A percentile compares a stretch with the other conserved stretches of the same genome.
Evolutionary conservation across 176 grass and related monocot species (phyloP).

Genomic region (Zizania latifolia): DNA sequence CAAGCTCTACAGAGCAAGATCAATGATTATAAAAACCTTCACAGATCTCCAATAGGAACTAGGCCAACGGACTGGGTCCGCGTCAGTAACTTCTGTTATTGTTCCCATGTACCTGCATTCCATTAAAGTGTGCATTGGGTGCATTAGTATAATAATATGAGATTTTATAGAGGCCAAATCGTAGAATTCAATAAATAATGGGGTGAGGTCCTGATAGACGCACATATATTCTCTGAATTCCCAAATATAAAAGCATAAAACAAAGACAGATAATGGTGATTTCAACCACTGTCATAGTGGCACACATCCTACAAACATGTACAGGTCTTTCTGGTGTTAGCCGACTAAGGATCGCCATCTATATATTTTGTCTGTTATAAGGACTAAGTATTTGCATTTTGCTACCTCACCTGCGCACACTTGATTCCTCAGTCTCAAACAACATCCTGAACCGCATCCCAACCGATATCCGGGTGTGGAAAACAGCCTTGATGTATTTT

Average conservation of each 20-base stretch:
- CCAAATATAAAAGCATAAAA: not conserved
- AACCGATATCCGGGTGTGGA: constrained; percentile 86
- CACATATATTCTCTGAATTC: not conserved
- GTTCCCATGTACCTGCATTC: constrained; percentile 88
- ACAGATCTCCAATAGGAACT: constrained; percentile 98
- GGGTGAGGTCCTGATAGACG: not conserved
- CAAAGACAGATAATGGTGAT: not conserved
- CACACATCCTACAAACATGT: not conserved
- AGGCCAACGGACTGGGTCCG: constrained; percentile 79
- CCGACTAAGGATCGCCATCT: not conserved
- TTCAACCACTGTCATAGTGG: not conserved
- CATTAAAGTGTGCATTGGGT: not conserved
- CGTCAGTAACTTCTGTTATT: constrained; percentile 88
- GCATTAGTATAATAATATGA: not conserved
- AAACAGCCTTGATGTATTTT: constrained; percentile 97
- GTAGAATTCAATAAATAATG: not conserved
- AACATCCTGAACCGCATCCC: constrained; percentile 98
- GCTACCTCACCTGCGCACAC: constrained; percentile 79
- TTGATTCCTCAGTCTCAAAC: constrained; percentile 98
- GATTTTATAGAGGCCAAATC: not conserved
- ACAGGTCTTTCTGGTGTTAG: not conserved
- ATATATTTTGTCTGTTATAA: constrained; percentile 4
- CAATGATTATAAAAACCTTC: constrained; percentile 33
- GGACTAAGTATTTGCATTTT: not conserved
- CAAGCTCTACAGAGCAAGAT: not conserved